A percentile compares a stretch with the other conserved stretches of the same genome.
These are phyloP conservation scores for Macrolepiota albuminosa DNA, from an alignment of 768 basidiomycete genomes.

Conservation along the genomic window DNA sequence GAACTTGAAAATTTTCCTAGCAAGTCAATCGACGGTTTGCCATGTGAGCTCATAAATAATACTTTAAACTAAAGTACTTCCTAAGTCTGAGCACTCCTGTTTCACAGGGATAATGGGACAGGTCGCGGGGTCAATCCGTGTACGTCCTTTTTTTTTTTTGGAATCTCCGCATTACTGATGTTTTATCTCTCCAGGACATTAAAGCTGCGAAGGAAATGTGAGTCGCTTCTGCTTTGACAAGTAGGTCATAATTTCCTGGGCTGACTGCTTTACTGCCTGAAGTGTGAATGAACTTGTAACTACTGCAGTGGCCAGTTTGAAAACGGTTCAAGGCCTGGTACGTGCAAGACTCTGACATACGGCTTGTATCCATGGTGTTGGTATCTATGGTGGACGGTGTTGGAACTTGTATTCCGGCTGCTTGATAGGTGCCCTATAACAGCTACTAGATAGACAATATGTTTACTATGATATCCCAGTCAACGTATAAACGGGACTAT, in stretches of 20 bases:
- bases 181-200: constrained; percentile 46
- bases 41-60: constrained; percentile 40
- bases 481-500: too few species aligned
- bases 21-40: constrained; percentile 50
- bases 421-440: too few species aligned
- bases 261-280: background rate
- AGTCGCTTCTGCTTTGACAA: constrained; percentile 18
- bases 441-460: too few species aligned
- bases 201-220: constrained; percentile 84
- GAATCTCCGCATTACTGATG: constrained; percentile 1
- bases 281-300: constrained; percentile 81
- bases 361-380: too few species aligned
- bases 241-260: too few species aligned
- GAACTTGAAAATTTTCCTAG: constrained; percentile 70
- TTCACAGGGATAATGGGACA: constrained; percentile 73
- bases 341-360: constrained; percentile 46
- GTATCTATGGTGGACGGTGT: background rate
- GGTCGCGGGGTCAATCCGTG: constrained; percentile 67
- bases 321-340: constrained; percentile 36
- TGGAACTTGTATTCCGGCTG: too few species aligned
- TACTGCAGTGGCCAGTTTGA: constrained; percentile 59
- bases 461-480: too few species aligned
- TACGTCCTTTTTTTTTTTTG: constrained; percentile 19
- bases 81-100: background rate
- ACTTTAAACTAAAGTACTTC: background rate